Conservation (phyloP, 352 stramenopile genomes). For the Phytophthora sp. region DNA sequence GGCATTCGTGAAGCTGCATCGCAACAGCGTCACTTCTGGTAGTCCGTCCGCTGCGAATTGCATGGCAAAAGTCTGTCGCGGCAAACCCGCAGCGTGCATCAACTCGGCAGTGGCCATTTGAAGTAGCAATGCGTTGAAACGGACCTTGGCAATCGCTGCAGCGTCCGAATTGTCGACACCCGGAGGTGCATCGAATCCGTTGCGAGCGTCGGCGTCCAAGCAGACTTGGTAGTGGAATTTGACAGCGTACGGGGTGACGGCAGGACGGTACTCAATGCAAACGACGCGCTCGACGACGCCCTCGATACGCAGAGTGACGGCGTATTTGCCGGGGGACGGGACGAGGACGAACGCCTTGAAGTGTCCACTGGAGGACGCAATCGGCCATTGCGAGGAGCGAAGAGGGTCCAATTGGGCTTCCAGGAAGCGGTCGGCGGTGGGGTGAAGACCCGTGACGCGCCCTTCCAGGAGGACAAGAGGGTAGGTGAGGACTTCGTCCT, state of each 20-base stretch:
- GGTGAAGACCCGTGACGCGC: slow-evolving; percentile 13
- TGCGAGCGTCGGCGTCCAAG: slow-evolving; percentile 29
- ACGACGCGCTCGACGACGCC: slow-evolving; percentile 29
- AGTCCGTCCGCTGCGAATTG: slow-evolving; percentile 61
- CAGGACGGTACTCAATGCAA: slow-evolving; percentile 41
- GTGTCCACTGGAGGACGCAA: slow-evolving; percentile 36
- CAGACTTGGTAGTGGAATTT: slow-evolving; percentile 79
- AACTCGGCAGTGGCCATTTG: slow-evolving; percentile 65
- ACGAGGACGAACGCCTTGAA: slow-evolving; percentile 76
- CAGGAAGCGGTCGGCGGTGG: slow-evolving; percentile 31
- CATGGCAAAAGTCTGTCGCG: slow-evolving; percentile 57
- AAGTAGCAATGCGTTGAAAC: slow-evolving; percentile 62
- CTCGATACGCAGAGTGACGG: slow-evolving; percentile 31
- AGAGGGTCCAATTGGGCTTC: slow-evolving; percentile 43
- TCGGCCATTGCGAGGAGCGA: slow-evolving; percentile 51
- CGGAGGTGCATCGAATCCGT: slow-evolving; percentile 64
- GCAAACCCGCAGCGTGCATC: slow-evolving; percentile 44
- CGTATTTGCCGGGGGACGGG: slow-evolving; percentile 47
- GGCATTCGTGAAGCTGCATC: slow-evolving; percentile 61
- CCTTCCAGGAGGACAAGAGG: slow-evolving; percentile 68
- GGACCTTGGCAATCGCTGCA: slow-evolving; percentile 53
- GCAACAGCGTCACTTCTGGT: slow-evolving; percentile 56
- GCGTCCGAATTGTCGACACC: slow-evolving; percentile 62
- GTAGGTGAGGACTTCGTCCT: slow-evolving; percentile 74
- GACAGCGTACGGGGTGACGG: slow-evolving; percentile 42